Evolutionary conservation across 2,329 filamentous ascomycete genomes (phyloP).

Genomic region (Fusarium chuoi): DNA sequence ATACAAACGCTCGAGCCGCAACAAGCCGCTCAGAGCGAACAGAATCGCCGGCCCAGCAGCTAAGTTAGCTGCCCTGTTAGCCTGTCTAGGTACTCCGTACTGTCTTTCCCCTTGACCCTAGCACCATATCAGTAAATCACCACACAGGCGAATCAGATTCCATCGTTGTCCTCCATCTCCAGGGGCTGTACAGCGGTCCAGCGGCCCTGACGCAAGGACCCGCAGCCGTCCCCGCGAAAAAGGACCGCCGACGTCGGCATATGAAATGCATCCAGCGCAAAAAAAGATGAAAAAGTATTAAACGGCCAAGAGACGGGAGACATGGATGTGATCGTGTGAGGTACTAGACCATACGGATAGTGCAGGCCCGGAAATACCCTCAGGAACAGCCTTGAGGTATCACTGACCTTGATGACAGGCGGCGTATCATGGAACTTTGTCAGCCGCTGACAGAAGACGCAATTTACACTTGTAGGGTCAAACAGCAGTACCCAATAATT

Average conservation of each 20-base stretch:
- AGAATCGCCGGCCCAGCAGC: constrained; percentile 17
- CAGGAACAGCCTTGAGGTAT: background rate
- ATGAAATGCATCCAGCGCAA: constrained; percentile 16
- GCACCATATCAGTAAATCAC: constrained; percentile 12
- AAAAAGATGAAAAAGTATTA: constrained; percentile 19
- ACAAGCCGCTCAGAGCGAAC: constrained; percentile 19
- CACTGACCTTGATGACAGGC: background rate
- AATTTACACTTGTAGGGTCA: constrained; percentile 5
- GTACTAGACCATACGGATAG: background rate
- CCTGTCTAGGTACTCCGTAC: too few species aligned
- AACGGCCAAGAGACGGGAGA: background rate
- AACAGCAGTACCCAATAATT: constrained; percentile 9
- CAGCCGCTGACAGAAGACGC: constrained; percentile 14
- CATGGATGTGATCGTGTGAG: background rate
- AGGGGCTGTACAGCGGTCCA: constrained; percentile 13
- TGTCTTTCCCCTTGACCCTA: constrained; percentile 34
- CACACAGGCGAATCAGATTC: constrained; percentile 17
- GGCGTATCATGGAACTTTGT: background rate
- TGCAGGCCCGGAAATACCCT: constrained; percentile 14
- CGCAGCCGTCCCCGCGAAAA: constrained; percentile 30
- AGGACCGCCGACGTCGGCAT: constrained; percentile 42
- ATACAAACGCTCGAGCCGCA: constrained; percentile 15
- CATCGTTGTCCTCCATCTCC: background rate
- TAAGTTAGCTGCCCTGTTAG: background rate
- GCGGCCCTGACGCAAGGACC: constrained; percentile 30